A percentile compares a stretch with the other conserved stretches of the same genome.
phyloP scores from a whole-genome alignment of 805 yeast species.

The Hemisphaericaspora nanyangensis region DNA sequence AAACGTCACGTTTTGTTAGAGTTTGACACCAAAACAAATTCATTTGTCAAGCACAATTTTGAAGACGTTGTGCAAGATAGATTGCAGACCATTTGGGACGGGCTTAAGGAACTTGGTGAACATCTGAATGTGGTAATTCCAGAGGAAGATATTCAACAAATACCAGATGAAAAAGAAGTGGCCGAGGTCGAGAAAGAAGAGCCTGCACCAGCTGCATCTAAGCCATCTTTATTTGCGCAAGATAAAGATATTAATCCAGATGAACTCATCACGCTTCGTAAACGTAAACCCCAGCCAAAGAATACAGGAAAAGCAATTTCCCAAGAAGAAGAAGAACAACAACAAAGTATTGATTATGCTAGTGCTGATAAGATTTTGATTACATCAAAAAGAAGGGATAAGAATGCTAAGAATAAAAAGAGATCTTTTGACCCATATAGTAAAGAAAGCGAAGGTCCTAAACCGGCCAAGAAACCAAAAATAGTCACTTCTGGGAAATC shows the following conservation, averaged over 20 bases:
- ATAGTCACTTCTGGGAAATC: slow-evolving; percentile 33
- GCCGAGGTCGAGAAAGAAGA: slow-evolving; percentile 4
- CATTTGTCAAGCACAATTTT: slow-evolving; percentile 15
- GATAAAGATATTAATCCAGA: slow-evolving; percentile 20
- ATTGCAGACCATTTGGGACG: slow-evolving; percentile 10
- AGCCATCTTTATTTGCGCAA: slow-evolving; percentile 7
- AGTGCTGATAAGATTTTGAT: slow-evolving; percentile 41
- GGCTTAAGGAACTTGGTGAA: slow-evolving; percentile 11
- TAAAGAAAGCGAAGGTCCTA: slow-evolving; percentile 47
- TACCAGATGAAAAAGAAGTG: slow-evolving; percentile 9
- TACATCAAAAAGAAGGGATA: slow-evolving; percentile 8
- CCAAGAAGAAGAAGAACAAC: slow-evolving; percentile 7
- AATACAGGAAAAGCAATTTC: slow-evolving; percentile 8
- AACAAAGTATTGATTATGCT: slow-evolving; percentile 41
- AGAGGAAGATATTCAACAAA: slow-evolving; percentile 9
- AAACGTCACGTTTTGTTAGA: slow-evolving; percentile 10
- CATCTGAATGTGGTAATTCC: slow-evolving; percentile 7
- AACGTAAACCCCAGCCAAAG: slow-evolving; percentile 10
- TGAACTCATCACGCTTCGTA: slow-evolving; percentile 40
- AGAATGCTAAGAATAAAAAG: slow-evolving; percentile 22
- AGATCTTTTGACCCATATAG: slow-evolving; percentile 60
- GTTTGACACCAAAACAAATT: slow-evolving; percentile 11
- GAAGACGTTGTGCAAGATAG: slow-evolving; percentile 14
- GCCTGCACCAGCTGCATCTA: slow-evolving; percentile 4
- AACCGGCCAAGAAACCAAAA: slow-evolving; percentile 46